These are phyloP conservation scores for Xanthoceras sorbifolium DNA, from an alignment of 345 rosid genomes.

Conservation along the genomic window DNA sequence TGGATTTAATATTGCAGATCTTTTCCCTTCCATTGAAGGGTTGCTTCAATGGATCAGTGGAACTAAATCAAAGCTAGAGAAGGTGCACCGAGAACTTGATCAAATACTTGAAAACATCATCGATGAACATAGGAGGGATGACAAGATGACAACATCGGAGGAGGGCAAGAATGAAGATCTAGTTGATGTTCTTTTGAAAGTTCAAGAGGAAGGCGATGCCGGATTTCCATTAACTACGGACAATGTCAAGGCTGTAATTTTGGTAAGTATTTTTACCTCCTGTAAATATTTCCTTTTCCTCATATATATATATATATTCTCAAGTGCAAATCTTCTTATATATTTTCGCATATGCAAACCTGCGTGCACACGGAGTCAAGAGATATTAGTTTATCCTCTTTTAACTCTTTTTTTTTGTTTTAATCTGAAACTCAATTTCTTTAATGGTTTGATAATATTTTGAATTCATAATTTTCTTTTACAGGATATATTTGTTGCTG, in stretches of 20 bases:
- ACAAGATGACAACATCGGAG: not conserved
- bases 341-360: too few relatives aligned
- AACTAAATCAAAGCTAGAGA: conserved; percentile 11
- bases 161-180: conserved; percentile 12
- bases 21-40: conserved; percentile 31
- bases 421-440: too few relatives aligned
- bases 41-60: conserved; percentile 26
- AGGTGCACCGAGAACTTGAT: not conserved
- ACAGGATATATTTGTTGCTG: conserved; percentile 24
- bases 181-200: conserved; percentile 25
- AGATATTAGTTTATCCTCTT: too few relatives aligned
- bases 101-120: too few relatives aligned
- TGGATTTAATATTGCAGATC: conserved; percentile 27
- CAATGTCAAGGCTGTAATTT: conserved; percentile 38
- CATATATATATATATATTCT: too few relatives aligned
- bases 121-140: conserved; percentile 1
- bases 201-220: conserved; percentile 2
- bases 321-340: too few relatives aligned
- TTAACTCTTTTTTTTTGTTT: too few relatives aligned
- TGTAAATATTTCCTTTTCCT: too few relatives aligned
- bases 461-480: too few relatives aligned
- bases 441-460: too few relatives aligned
- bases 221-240: conserved; percentile 6
- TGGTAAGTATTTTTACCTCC: conserved; percentile 6
- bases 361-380: too few relatives aligned